Evolutionary conservation across 495 filamentous ascomycete genomes (phyloP).

Genomic region (Cladorrhinum samala): DNA sequence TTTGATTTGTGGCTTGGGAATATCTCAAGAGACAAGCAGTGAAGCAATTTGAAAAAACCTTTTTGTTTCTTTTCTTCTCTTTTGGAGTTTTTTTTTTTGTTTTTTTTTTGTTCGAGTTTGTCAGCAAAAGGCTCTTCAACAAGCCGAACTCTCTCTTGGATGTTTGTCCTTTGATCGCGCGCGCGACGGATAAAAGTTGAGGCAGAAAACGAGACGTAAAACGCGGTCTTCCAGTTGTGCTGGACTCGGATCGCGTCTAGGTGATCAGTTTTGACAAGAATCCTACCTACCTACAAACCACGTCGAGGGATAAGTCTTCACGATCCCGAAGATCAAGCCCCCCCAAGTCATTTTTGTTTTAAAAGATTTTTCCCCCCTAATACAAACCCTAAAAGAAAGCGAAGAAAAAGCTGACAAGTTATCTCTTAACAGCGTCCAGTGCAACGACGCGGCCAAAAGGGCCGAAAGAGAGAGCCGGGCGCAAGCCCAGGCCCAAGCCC

Average conservation of each 20-base stretch:
- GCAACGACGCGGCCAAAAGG: not conserved
- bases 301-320: too few relatives aligned
- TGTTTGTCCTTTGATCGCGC: not conserved
- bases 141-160: not conserved
- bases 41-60: not conserved
- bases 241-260: too few relatives aligned
- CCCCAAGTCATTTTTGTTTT: too few relatives aligned
- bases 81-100: not conserved
- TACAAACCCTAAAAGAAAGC: too few relatives aligned
- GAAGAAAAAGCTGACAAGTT: too few relatives aligned
- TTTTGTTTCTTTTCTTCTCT: not conserved
- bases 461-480: not conserved
- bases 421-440: conserved; percentile 1
- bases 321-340: too few relatives aligned
- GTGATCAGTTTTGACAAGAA: too few relatives aligned
- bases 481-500: not conserved
- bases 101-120: not conserved
- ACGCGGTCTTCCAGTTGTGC: too few relatives aligned
- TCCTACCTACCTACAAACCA: too few relatives aligned
- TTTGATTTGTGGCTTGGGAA: not conserved
- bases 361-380: too few relatives aligned
- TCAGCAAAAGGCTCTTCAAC: not conserved
- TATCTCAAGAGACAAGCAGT: not conserved
- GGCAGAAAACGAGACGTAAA: too few relatives aligned
- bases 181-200: too few relatives aligned